Conservation (phyloP, 2,329 filamentous ascomycete species). For the Phialemoniopsis sp. region DNA sequence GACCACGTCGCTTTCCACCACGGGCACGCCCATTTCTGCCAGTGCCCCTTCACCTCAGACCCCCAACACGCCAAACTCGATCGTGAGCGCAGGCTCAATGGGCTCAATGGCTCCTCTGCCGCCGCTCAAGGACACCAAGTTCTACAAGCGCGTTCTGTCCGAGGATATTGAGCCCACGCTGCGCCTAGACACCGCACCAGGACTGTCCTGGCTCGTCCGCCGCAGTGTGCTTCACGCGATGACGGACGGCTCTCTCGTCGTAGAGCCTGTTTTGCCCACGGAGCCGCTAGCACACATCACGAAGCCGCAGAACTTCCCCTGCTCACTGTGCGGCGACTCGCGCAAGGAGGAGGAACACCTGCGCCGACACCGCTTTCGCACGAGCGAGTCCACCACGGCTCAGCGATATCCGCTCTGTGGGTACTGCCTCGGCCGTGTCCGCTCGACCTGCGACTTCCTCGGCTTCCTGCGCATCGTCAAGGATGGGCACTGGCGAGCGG, state of each 20-base stretch:
- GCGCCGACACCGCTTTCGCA: constrained; percentile 83
- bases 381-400: constrained; percentile 79
- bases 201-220: constrained; percentile 88
- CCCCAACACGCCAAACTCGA: constrained; percentile 53
- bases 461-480: constrained; percentile 88
- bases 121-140: constrained; percentile 82
- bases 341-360: constrained; percentile 67
- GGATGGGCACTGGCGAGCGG: constrained; percentile 85
- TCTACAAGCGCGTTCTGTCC: constrained; percentile 83
- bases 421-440: constrained; percentile 79
- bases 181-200: constrained; percentile 82
- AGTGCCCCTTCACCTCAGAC: constrained; percentile 52
- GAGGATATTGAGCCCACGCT: constrained; percentile 96
- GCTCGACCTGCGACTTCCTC: constrained; percentile 88
- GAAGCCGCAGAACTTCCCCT: constrained; percentile 60
- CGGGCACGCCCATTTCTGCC: constrained; percentile 38
- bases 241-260: constrained; percentile 78
- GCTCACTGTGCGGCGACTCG: constrained; percentile 83
- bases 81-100: constrained; percentile 31
- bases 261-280: constrained; percentile 75
- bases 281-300: constrained; percentile 33
- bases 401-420: constrained; percentile 87
- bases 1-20: constrained; percentile 50
- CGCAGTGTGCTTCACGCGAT: constrained; percentile 80
- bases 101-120: constrained; percentile 36